Base-by-base conservation (phyloP, 1,139 yeast genomes). In the Suhomyces bribrorum region DNA sequence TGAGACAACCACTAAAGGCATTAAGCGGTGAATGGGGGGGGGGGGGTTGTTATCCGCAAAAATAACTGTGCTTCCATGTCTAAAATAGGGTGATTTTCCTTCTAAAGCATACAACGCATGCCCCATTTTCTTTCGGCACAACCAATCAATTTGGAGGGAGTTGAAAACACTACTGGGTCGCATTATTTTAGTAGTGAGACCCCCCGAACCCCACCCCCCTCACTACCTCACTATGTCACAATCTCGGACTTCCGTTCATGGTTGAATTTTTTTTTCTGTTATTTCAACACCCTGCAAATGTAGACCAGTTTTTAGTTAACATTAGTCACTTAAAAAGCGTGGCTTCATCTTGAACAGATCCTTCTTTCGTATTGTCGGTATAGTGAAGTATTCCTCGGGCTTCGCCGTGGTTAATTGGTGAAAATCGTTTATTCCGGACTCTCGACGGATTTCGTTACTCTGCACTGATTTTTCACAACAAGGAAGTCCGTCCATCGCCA, bases 221-320 rank as follows among this genome's bases (percentile, higher is more conserved):
- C 11, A n/a, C 23, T 20, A 20, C 23, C 22, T 22, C 22, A 14
- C 20, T 26, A 13, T 24, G 29, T 27, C 11, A 8, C 14, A 17
- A 23, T 29, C 41, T 38, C 41, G 41, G 41, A 38, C 41, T 38
- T 38, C 41, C 41, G 41, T 38, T 31, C 33, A 24, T n/a, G 16
- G 7, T 20, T 26, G 8, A 20, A 20, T 3, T 20, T 31, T 36
- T 36, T 36, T 36, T 36, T 28, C 31, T 15, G 31, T 29, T 31
- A 36, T 34, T 22, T 20, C 15, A 30, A 16, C 25, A 26, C 38
- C 33, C 29, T 35, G 38, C 26, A 18, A 25, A 12, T 24, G 32
- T 34, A 34, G 37, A 22, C 30, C 23, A 20, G 8, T 4, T n/a
- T 20, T n/a, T 20, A 20, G 11, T n/a, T n/a, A n/a, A n/a, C n/a